Base-by-base conservation (phyloP, 371 early-diverging fungal genomes). In the Mucor sp. region DNA sequence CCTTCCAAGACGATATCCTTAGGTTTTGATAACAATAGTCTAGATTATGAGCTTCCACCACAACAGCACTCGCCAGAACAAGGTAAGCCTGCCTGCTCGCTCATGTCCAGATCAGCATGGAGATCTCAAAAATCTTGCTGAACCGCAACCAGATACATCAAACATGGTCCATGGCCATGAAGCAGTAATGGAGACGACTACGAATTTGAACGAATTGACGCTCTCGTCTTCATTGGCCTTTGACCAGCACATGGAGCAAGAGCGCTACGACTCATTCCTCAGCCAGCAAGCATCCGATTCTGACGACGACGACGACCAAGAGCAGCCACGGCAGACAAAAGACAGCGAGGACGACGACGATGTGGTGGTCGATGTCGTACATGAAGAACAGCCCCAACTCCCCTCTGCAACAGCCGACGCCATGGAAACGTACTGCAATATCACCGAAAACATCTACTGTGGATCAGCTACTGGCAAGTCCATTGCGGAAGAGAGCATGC, bases 401-500 rank as follows among this genome's bases (percentile, higher is more conserved):
- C 81, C 84, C 2, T 75, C 79, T 32, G 79, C 81, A 50, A 83
- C 81, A 1, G 74, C 72, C 0, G 85, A 86, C 41, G 89, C 88
- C 0, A 78, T 85, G 70, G 77, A 79, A 32, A 78, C 83, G 0
- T 90, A 85, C 60, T 74, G 74, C n/a, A 89, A 87, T 48, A 90
- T 93, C 55, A 68, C 79, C 12, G 76, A 79, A 21, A 94, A 90
- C 60, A 85, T 88, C 55, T 93, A 88, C 71, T 81, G 82, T 58
- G 91, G 92, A 21, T 73, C 84, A 23, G 91, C 92, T 4, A 90
- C 85, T 39, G 93, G 92, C 21, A 77, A 83, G 67, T 87, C 89
- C 3, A 80, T 85, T 32, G 89, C 86, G 32, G 93, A 90, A 60
- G 94, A 93, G 66, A 87, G 84, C 19, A 88, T 91, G 83, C 89